Conservation (phyloP, 306 rosid genomes). For the Lagenaria siceraria region DNA sequence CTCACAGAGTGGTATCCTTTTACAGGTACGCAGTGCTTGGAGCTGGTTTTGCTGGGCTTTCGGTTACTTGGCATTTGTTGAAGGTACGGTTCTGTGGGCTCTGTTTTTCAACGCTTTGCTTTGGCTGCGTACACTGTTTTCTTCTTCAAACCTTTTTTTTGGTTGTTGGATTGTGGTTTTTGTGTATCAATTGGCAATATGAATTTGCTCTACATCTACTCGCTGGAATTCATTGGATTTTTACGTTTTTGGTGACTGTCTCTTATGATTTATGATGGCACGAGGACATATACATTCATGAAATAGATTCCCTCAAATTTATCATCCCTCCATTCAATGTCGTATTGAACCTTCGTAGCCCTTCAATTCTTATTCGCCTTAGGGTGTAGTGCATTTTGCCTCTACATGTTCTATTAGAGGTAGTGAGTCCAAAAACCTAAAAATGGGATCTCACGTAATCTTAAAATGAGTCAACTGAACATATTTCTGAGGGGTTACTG, state of each 20-base stretch:
- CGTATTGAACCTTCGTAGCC: not conserved
- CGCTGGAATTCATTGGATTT: not conserved
- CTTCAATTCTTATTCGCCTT: not conserved
- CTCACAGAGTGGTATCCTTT: not conserved
- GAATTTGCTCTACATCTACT: not conserved
- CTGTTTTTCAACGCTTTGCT: not conserved
- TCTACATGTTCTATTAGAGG: not conserved
- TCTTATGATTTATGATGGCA: not conserved
- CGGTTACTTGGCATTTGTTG: slow-evolving; percentile 73
- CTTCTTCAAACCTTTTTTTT: not conserved
- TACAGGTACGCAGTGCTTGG: slow-evolving; percentile 74
- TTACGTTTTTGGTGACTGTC: not conserved
- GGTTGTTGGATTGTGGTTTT: not conserved
- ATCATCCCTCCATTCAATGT: not conserved
- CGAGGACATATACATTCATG: not conserved
- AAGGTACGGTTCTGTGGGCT: slow-evolving; percentile 18
- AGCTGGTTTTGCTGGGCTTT: slow-evolving; percentile 93
- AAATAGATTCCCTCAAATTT: not conserved
- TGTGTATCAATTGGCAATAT: not conserved
- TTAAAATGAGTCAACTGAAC: not conserved
- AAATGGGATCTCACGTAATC: not conserved
- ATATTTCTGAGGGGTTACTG: not conserved
- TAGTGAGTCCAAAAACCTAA: not conserved
- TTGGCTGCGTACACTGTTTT: not conserved
- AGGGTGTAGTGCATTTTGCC: not conserved